Evolutionary conservation across 225 moss, liverwort and hornwort species (phyloP).

Genomic region (Polytrichum formosum): DNA sequence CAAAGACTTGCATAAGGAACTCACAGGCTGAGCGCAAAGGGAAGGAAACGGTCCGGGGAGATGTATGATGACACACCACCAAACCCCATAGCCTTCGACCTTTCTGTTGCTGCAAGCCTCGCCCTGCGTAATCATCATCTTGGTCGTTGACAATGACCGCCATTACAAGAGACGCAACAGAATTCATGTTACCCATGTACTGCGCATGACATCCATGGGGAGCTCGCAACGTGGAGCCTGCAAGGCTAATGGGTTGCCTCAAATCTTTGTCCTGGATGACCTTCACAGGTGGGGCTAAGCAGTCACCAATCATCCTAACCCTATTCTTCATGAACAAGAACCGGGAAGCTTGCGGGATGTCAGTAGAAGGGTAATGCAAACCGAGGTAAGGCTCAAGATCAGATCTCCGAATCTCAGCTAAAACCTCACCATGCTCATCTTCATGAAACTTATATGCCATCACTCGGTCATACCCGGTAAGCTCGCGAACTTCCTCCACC

Average conservation of each 20-base stretch:
- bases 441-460: constrained; percentile 59
- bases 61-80: constrained; percentile 51
- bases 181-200: constrained; percentile 58
- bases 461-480: constrained; percentile 56
- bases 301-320: constrained; percentile 56
- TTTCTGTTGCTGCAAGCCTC: constrained; percentile 32
- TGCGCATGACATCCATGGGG: constrained; percentile 59
- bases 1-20: constrained; percentile 58
- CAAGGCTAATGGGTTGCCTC: constrained; percentile 44
- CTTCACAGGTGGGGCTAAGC: constrained; percentile 50
- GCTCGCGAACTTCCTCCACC: constrained; percentile 54
- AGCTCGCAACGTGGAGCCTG: constrained; percentile 47
- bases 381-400: constrained; percentile 46
- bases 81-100: constrained; percentile 44
- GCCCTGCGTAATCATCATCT: constrained; percentile 24
- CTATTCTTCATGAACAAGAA: constrained; percentile 54
- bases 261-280: constrained; percentile 54
- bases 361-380: constrained; percentile 45
- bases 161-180: constrained; percentile 39
- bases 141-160: constrained; percentile 54
- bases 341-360: constrained; percentile 53
- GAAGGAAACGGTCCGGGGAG: constrained; percentile 32
- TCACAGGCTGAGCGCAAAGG: constrained; percentile 46
- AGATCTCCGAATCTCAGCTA: constrained; percentile 53
- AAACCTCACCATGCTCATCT: constrained; percentile 51